Evolutionary conservation across 2,329 filamentous ascomycete genomes (phyloP).

Genomic region (Tricladium varicosporioides): DNA sequence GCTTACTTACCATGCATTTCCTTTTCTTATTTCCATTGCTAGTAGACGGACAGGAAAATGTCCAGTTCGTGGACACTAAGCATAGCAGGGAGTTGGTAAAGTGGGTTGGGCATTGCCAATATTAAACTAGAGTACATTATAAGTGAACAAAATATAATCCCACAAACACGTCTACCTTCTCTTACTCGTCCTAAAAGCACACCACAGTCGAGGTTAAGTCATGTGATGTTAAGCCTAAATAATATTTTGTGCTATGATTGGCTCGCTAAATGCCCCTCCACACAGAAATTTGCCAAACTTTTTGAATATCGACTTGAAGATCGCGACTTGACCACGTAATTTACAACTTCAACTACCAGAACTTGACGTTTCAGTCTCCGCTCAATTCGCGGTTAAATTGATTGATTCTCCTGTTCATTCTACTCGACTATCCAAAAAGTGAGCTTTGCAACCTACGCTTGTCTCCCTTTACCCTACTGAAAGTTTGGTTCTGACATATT

Average conservation of each 20-base stretch:
- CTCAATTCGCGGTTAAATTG: constrained; percentile 97
- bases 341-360: constrained; percentile 22
- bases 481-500: constrained; percentile 17
- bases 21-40: no score
- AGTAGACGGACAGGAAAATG: background rate
- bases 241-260: background rate
- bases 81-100: background rate
- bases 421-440: constrained; percentile 29
- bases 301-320: background rate
- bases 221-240: background rate
- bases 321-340: constrained; percentile 1
- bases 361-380: constrained; percentile 99
- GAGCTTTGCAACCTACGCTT: constrained; percentile 12
- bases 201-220: no score
- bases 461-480: background rate
- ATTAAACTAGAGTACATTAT: background rate
- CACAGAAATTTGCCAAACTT: background rate
- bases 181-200: no score
- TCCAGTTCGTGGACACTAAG: background rate
- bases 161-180: no score
- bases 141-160: background rate
- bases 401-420: constrained; percentile 89
- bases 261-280: background rate
- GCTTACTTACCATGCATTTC: no score
- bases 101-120: background rate